A percentile compares a stretch with the other conserved stretches of the same genome.
These are phyloP conservation scores for Didymella arachidicola DNA, from an alignment of 2,329 filamentous ascomycete species.

Conservation along the genomic window DNA sequence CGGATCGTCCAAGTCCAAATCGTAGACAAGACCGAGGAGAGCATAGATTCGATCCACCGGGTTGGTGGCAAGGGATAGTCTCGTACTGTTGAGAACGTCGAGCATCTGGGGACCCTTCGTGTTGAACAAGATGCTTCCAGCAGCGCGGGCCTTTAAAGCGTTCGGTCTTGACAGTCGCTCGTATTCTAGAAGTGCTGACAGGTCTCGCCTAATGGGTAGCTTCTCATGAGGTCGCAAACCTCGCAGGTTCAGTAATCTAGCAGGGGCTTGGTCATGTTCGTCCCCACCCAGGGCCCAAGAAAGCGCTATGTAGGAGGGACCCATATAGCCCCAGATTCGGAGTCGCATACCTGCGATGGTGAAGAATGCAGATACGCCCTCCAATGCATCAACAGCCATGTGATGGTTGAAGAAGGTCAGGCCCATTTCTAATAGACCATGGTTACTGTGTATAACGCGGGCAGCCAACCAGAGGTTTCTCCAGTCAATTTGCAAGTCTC, in stretches of 20 bases:
- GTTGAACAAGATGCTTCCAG: background rate
- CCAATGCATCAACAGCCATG: background rate
- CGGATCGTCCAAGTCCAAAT: background rate
- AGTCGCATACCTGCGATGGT: background rate
- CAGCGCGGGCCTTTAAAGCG: background rate
- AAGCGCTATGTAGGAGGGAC: background rate
- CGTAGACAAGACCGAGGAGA: background rate
- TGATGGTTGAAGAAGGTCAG: background rate
- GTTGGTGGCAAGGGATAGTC: background rate
- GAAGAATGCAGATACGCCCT: background rate
- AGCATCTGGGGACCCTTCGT: background rate
- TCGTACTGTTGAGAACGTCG: background rate
- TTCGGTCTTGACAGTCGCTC: background rate
- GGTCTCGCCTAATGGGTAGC: background rate
- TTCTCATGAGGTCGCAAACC: background rate
- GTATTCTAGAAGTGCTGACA: background rate
- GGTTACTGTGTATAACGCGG: background rate
- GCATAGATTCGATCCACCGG: background rate
- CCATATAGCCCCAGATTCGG: background rate
- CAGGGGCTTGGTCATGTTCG: background rate
- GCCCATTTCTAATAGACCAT: background rate
- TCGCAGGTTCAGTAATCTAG: background rate
- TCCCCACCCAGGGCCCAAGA: background rate
- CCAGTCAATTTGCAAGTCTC: background rate
- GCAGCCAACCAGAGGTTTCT: background rate